Percentiles rank a stretch among this genome's conserved stretches.
These are phyloP conservation scores for Craspedostauros australis DNA, from an alignment of 108 stramenopile genomes.

Conservation along the genomic window DNA sequence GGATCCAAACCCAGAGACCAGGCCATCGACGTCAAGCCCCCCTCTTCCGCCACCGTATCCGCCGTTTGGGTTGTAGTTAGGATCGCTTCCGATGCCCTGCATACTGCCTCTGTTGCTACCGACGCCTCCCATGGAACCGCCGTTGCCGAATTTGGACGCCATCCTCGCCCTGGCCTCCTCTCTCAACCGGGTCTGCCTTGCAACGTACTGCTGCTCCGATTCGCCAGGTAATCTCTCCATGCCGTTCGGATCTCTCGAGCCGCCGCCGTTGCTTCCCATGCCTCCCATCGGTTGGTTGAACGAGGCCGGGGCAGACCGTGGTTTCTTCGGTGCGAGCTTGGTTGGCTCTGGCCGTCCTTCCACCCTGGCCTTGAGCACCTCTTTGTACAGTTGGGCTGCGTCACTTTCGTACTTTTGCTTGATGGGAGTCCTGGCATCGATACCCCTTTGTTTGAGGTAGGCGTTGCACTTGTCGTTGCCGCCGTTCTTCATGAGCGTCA, in stretches of 20 bases:
- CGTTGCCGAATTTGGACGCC: constrained; percentile 83
- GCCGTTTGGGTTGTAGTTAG: constrained; percentile 58
- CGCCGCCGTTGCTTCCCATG: constrained; percentile 7
- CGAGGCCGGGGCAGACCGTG: constrained; percentile 17
- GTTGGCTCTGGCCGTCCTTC: constrained; percentile 83
- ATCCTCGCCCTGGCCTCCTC: constrained; percentile 81
- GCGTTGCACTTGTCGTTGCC: constrained; percentile 73
- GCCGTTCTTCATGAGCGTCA: constrained; percentile 75
- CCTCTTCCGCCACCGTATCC: constrained; percentile 27
- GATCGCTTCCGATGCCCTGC: constrained; percentile 76
- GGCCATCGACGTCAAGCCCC: constrained; percentile 32
- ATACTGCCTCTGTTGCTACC: constrained; percentile 42
- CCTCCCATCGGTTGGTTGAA: constrained; percentile 22
- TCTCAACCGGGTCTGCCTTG: constrained; percentile 82
- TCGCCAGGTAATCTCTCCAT: constrained; percentile 90
- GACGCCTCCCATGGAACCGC: constrained; percentile 48
- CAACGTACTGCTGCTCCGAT: constrained; percentile 85
- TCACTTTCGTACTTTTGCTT: constrained; percentile 81
- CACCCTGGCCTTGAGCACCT: constrained; percentile 72
- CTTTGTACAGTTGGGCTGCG: constrained; percentile 82
- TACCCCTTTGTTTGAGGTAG: constrained; percentile 59
- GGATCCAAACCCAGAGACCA: constrained; percentile 51
- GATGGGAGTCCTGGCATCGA: constrained; percentile 54
- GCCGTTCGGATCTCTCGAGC: constrained; percentile 61
- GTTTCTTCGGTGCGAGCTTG: constrained; percentile 33